A percentile compares a stretch with the other conserved stretches of the same genome.
Conservation (phyloP, 345 rosid genomes). For the Excoecaria cochinchinensis region DNA sequence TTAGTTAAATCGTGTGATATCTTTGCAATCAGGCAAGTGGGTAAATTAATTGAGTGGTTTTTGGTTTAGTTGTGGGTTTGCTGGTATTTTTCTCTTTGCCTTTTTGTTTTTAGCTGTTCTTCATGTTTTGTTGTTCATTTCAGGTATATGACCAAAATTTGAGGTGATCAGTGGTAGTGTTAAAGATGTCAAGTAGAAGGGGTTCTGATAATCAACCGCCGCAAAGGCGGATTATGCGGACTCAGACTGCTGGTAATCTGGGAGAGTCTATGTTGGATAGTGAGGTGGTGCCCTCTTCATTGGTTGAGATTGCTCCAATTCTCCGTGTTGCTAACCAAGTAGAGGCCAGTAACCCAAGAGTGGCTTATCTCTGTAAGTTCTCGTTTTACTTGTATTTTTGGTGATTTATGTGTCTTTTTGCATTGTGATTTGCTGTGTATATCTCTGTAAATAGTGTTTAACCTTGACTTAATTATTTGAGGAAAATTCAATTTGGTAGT, state of each 20-base stretch:
- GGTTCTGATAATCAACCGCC: slow-evolving; percentile 38
- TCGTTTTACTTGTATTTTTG: slow-evolving; percentile 8
- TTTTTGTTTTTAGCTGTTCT: neutral
- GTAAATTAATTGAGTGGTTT: neutral
- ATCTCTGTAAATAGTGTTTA: neutral
- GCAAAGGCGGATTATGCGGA: slow-evolving; percentile 59
- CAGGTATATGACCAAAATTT: slow-evolving; percentile 7
- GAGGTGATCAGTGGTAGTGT: slow-evolving; percentile 13
- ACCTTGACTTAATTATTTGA: neutral
- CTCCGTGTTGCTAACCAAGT: slow-evolving; percentile 99
- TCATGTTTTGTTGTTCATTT: neutral
- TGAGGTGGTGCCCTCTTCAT: slow-evolving; percentile 96
- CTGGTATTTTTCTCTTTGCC: neutral
- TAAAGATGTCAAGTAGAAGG: slow-evolving; percentile 53
- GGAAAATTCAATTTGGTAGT: neutral
- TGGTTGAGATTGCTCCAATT: slow-evolving; percentile 94
- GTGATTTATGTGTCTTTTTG: neutral
- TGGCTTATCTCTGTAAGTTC: slow-evolving; percentile 90
- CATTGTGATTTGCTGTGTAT: neutral
- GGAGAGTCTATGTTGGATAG: slow-evolving; percentile 90
- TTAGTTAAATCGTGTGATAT: neutral
- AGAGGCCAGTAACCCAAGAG: slow-evolving; percentile 84
- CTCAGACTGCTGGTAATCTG: slow-evolving; percentile 92
- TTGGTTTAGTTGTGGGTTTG: neutral
- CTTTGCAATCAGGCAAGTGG: neutral